A percentile compares a stretch with the other conserved stretches of the same genome.
Conservation (phyloP, 768 basidiomycete genomes). For the Dioszegia hungarica region DNA sequence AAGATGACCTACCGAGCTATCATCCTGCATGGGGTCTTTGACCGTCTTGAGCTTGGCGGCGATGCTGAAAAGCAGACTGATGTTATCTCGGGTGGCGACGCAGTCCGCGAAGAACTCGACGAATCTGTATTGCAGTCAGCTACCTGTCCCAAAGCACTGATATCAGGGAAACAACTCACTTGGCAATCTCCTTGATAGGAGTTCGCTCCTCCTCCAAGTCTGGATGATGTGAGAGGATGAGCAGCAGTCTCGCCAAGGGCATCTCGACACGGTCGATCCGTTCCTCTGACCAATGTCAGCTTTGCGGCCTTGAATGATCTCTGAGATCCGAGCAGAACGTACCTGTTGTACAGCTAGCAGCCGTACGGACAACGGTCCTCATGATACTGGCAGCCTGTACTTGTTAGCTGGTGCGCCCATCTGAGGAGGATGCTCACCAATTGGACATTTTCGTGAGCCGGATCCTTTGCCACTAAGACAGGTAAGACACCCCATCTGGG, state of each 20-base stretch:
- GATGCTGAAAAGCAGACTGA: constrained; percentile 76
- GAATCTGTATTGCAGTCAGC: constrained; percentile 57
- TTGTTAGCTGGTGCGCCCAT: neutral
- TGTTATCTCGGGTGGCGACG: constrained; percentile 71
- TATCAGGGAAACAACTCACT: constrained; percentile 54
- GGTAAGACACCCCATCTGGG: constrained; percentile 75
- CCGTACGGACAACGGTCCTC: constrained; percentile 2
- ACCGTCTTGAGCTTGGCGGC: constrained; percentile 81
- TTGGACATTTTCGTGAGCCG: constrained; percentile 70
- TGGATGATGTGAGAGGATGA: constrained; percentile 88
- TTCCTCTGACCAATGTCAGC: constrained; percentile 26
- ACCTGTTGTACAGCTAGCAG: constrained; percentile 8
- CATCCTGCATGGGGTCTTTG: constrained; percentile 65
- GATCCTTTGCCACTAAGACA: constrained; percentile 85
- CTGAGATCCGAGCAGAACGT: neutral
- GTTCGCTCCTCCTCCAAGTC: constrained; percentile 58
- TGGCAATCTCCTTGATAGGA: constrained; percentile 70
- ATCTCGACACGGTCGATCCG: constrained; percentile 69
- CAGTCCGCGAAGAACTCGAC: constrained; percentile 80
- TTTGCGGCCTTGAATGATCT: neutral
- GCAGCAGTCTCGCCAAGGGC: constrained; percentile 77
- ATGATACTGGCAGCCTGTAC: constrained; percentile 19
- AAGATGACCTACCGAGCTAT: constrained; percentile 51
- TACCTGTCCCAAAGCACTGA: neutral
- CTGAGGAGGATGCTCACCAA: constrained; percentile 53